Evolutionary conservation across 2,329 filamentous ascomycete species (phyloP), one percentile per base, ranked within the genome.

Genomic region (Cytospora piceicola): DNA sequence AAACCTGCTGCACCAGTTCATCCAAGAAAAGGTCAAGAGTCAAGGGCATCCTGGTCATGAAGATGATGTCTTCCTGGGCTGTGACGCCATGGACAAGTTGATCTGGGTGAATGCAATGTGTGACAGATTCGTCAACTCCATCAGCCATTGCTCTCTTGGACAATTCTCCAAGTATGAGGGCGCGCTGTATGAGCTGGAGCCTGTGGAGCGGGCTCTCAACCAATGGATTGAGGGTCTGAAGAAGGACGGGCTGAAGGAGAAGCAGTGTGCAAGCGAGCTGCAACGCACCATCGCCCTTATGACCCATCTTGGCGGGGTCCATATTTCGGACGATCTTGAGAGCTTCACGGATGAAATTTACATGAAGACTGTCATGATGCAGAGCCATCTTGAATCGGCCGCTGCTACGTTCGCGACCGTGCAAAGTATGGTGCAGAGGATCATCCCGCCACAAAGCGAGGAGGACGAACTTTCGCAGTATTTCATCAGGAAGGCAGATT

Each of bases 191-290:
- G 95, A 98, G 76, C 82, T 98, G 59, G 92, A 97, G 74, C 93
- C 94, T 0, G 92, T 98, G 14, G 95, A 99, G 78, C 86, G 93
- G 65, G 91, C 92, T 0, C 79, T 98, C 58, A 97, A 97, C 73
- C 86, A 85, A 63, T 97, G 93, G 87, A 91, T 98, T 64, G 94
- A 97, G 69, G 88, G 88, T 7, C 76, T 97, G 63, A 89, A 93
- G 69, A 88, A 88, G 61, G 93, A 96, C 71, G 93, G 97, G 64
- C 80, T 98, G 58, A 93, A 93, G 77, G 91, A 94, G 77, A 88
- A 90, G 75, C 90, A 92, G 72, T 93, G 93, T 73, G 89, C 91
- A 0, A 87, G 87, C 29, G 92, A 96, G 74, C 81, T 98, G 46
- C 89, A 94, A 72, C 88, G 91, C 62, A 94, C 92, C 8, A 91